Conservation (phyloP, 371 early-diverging fungal species). For the Mucor plumbeus region DNA sequence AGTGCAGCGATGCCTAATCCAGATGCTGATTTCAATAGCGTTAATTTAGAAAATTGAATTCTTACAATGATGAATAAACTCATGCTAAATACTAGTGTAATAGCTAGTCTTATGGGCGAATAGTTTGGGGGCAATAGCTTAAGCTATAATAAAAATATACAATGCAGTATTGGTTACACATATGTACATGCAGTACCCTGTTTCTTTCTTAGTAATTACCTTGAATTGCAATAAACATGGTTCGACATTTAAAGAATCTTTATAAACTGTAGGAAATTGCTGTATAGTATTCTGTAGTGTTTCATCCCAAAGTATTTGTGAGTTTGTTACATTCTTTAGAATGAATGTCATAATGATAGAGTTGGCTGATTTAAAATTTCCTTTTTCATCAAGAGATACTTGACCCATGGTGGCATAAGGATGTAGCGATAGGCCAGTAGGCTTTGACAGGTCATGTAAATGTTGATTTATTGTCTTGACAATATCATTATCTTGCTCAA, state of each 20-base stretch:
- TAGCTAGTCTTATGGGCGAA: not conserved
- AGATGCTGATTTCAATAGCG: conserved; percentile 69
- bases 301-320: conserved; percentile 48
- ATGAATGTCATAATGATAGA: conserved; percentile 52
- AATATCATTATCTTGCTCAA: conserved; percentile 39
- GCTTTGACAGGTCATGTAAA: conserved; percentile 31
- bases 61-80: not conserved
- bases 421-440: conserved; percentile 54
- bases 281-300: conserved; percentile 40
- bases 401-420: conserved; percentile 61
- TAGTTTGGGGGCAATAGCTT: not conserved
- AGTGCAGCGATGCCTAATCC: conserved; percentile 72
- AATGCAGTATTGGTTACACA: not conserved
- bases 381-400: conserved; percentile 32
- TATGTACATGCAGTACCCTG: not conserved
- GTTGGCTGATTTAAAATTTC: conserved; percentile 46
- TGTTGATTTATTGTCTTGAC: conserved; percentile 43
- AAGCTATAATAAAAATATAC: not conserved
- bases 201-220: conserved; percentile 17
- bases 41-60: conserved; percentile 7
- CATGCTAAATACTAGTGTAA: not conserved
- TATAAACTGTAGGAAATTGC: conserved; percentile 11
- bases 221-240: conserved; percentile 30
- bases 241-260: not conserved
- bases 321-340: conserved; percentile 26